Percentiles rank a stretch among this genome's conserved stretches.
phyloP scores from a whole-genome alignment of 164 flowering plant species.

The Aristolochia californica region DNA sequence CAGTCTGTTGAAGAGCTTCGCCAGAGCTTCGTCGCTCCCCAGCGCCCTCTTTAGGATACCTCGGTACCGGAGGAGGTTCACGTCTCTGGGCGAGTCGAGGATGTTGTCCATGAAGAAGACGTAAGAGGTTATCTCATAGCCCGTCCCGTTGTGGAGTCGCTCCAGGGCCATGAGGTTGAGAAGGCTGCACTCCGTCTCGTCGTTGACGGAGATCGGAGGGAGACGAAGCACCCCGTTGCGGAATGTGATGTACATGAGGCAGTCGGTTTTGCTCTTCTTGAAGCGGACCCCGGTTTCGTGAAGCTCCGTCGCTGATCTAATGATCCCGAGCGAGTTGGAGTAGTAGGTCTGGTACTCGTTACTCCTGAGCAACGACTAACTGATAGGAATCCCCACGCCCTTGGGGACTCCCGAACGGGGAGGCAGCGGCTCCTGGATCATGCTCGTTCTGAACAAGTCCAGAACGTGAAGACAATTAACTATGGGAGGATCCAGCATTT shows the following conservation, averaged over 20 bases:
- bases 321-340: no score
- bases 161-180: conserved; percentile 14
- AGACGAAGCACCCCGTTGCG: not conserved
- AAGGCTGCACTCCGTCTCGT: conserved; percentile 3
- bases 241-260: conserved; percentile 6
- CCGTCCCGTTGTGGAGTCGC: not conserved
- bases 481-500: not conserved
- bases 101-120: conserved; percentile 10
- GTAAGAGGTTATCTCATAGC: conserved; percentile 6
- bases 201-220: conserved; percentile 6
- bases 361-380: not conserved
- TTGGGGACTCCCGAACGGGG: not conserved
- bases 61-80: not conserved
- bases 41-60: conserved; percentile 6
- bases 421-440: conserved; percentile 1
- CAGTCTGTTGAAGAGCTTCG: conserved; percentile 8
- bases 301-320: conserved; percentile 6
- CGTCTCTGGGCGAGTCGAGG: conserved; percentile 9
- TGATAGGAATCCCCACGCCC: not conserved
- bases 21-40: conserved; percentile 9
- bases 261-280: not conserved
- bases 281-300: conserved; percentile 6
- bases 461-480: conserved; percentile 8
- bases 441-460: conserved; percentile 11
- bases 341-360: not conserved